Evolutionary conservation across 75 land plant genomes (phyloP), one percentile per base, ranked within the genome.

Genomic region (Isoetes taiwanensis): DNA sequence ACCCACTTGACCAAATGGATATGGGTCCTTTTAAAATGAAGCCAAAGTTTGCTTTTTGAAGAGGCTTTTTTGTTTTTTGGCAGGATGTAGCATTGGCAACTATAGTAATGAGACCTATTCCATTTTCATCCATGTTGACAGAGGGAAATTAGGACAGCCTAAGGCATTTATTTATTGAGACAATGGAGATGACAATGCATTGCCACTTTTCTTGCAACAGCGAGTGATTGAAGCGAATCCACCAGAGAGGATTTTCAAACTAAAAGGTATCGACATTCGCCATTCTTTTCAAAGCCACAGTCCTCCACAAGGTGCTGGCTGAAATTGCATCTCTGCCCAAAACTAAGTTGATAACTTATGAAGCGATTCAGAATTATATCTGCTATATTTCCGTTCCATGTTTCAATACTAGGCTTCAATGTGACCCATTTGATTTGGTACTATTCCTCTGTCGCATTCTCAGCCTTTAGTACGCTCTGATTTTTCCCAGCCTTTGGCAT

Each of bases 201-300:
- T 86, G n/a, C 75, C 87, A 5, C 73, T 77, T 2, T 86, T 73
- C 46, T 62, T 75, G 29, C 93, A 86, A 56, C 84, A 86, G 57
- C 77, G 68, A 58, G 60, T 86, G 1, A 70, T 80, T 9, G 42
- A 78, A 10, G 78, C 72, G 48, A 86, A 80, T 59, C 80, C 84
- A 43, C 93, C 93, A 17, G 77, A 80, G 28, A 63, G 73, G 20
- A 77, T 86, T 12, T 86, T 58, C 76, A 77, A 75, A 59, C 70
- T 86, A 58, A 86, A 86, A 76, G 84, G 93, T 25, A 76, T 81
- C 37, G 93, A 86, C 93, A 86, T 43, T 77, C 81, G 74, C 93
- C 93, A 23, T 86, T 86, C 68, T 86, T 86, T 71, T 80, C 93
- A 30, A 86, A 83, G 73, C 93, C 93, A 43, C 87, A 80, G 63